Evolutionary conservation across 768 basidiomycete genomes (phyloP).

Genomic region (Suillus subalutaceus): DNA sequence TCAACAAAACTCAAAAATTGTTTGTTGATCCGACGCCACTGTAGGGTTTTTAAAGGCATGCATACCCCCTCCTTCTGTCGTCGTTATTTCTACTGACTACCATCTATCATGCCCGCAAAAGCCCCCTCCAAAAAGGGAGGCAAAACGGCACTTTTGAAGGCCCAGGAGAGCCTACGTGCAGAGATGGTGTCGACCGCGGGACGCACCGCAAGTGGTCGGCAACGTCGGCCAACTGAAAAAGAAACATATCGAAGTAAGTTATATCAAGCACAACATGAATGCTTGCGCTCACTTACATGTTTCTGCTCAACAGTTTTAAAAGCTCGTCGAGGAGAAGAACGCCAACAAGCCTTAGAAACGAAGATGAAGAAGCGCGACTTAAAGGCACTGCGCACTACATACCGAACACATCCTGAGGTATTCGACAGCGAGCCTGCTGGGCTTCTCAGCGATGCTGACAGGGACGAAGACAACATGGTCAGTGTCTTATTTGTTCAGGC

Average conservation of each 20-base stretch:
- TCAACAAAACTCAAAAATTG: not conserved
- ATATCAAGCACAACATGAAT: not conserved
- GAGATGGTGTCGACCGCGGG: not conserved
- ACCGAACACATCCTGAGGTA: not conserved
- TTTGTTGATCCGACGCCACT: not conserved
- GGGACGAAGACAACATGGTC: not conserved
- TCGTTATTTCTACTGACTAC: not conserved
- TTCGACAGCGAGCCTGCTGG: not conserved
- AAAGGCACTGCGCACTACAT: not conserved
- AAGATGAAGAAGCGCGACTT: not conserved
- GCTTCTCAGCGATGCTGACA: not conserved
- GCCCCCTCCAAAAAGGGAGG: not conserved
- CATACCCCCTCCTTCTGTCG: not conserved
- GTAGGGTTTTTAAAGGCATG: not conserved
- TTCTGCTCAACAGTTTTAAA: not conserved
- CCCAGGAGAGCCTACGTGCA: not conserved
- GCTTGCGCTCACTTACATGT: not conserved
- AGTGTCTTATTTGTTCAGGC: not conserved
- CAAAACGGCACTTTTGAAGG: not conserved
- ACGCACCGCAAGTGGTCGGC: not conserved
- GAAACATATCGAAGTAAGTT: not conserved
- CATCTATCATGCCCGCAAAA: not conserved
- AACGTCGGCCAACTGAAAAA: not conserved
- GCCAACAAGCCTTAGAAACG: not conserved
- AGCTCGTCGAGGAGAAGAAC: not conserved